Base-by-base conservation (phyloP, 2,329 filamentous ascomycete genomes). In the Verruconis gallopava region DNA sequence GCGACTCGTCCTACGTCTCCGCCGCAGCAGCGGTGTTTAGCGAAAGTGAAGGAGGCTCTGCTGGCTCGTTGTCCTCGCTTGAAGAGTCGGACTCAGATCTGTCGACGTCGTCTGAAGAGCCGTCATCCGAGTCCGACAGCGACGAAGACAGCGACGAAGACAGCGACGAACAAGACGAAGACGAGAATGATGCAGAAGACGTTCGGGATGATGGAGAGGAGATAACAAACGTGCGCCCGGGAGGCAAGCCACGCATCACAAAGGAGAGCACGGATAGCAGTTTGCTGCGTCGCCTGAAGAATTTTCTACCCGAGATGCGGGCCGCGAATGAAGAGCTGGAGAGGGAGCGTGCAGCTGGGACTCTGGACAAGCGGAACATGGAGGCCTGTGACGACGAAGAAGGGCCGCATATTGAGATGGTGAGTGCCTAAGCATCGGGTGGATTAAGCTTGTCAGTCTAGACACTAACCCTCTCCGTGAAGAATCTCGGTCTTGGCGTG, bases 401-500 rank as follows among this genome's bases (percentile, higher is more conserved):
- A 9, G 53, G 52, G 22, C 52, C 55, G 25, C 61, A 64, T 37
- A 63, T 63, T 43, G 62, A 65, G 45, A 61, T 63, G 62, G 57
- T 61, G 42, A 45, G 55, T 42, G 18, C 4, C 5, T 28, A 9
- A 4, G n/a, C 21, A n/a, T n/a, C n/a, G n/a, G n/a, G n/a, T n/a
- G n/a, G n/a, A n/a, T n/a, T n/a, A n/a, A n/a, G n/a, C n/a, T n/a
- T n/a, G n/a, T n/a, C n/a, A n/a, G n/a, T n/a, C n/a, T n/a, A n/a
- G n/a, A 52, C 49, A 15, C 15, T 37, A 5, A 34, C 38, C 21
- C 37, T 57, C n/a, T 14, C 13, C n/a, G 11, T 53, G 49, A 25
- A 57, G 55, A 51, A 66, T 47, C 61, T 67, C n/a, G 64, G 64
- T 17, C 55, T 67, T 25, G 64, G 64, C n/a, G 64, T 67, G 12